Conservation (phyloP, 2,329 filamentous ascomycete genomes). For the Keithomyces neogunnii region DNA sequence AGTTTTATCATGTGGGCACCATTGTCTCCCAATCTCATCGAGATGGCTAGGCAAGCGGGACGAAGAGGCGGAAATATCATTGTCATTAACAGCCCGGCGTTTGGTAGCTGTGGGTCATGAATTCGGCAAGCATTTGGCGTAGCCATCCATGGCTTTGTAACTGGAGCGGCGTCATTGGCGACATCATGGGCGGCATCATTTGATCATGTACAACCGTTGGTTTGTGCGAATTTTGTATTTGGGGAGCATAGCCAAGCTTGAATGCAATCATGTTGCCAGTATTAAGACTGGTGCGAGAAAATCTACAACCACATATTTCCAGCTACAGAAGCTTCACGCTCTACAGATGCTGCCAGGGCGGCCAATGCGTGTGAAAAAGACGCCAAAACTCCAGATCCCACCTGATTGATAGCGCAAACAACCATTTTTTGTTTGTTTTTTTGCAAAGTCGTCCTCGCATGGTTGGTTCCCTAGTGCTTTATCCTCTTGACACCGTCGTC, state of each 20-base stretch:
- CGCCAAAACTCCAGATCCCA: neutral
- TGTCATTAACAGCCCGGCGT: neutral
- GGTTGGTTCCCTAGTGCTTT: slow-evolving; percentile 19
- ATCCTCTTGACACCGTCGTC: slow-evolving; percentile 31
- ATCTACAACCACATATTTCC: neutral
- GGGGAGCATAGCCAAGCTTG: neutral
- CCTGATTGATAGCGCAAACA: neutral
- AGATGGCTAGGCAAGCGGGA: no score
- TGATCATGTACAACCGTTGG: neutral
- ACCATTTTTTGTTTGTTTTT: slow-evolving; percentile 11
- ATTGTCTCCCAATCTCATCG: no score
- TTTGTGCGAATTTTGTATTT: neutral
- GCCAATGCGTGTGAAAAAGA: neutral
- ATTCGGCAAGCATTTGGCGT: neutral
- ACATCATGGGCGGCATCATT: neutral
- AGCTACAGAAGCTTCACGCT: neutral
- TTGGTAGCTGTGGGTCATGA: neutral
- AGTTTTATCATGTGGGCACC: no score
- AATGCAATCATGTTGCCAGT: neutral
- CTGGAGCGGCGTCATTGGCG: neutral
- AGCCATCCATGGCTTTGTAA: neutral
- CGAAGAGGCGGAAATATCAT: no score
- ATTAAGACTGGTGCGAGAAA: neutral
- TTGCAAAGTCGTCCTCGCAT: slow-evolving; percentile 1
- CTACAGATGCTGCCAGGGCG: neutral